phyloP scores from a whole-genome alignment of 106 monocot species.

The Chionographis japonica region DNA sequence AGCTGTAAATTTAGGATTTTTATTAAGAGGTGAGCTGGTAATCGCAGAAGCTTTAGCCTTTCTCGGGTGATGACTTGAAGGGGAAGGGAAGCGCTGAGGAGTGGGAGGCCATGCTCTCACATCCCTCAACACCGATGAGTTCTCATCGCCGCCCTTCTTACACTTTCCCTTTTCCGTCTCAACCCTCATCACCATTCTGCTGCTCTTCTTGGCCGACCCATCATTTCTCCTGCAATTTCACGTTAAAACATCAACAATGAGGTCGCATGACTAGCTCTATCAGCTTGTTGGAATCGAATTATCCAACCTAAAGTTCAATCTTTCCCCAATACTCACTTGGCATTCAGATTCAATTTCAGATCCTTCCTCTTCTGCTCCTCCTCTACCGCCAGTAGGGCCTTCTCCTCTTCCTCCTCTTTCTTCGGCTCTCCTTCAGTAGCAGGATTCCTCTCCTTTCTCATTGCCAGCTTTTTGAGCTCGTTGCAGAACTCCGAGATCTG shows the following conservation, averaged over 20 bases:
- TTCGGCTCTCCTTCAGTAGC: not conserved
- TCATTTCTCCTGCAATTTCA: conserved; percentile 13
- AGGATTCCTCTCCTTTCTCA: conserved; percentile 21
- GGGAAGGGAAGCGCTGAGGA: conserved; percentile 82
- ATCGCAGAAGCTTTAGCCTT: conserved; percentile 16
- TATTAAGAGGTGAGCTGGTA: conserved; percentile 39
- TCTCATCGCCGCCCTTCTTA: conserved; percentile 13
- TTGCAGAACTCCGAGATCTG: conserved; percentile 87
- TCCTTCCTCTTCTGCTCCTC: conserved; percentile 16
- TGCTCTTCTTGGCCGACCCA: conserved; percentile 10
- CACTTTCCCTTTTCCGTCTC: conserved; percentile 12
- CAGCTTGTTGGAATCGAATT: not conserved
- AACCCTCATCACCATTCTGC: conserved; percentile 14
- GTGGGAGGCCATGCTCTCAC: conserved; percentile 81
- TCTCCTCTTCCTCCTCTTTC: conserved; percentile 1
- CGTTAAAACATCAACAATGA: not conserved
- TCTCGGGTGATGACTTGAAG: conserved; percentile 29
- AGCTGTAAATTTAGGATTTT: conserved; percentile 26
- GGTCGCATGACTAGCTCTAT: not conserved
- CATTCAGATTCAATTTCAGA: not conserved
- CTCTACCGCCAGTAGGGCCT: not conserved
- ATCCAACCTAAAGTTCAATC: not conserved
- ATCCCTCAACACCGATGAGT: conserved; percentile 27
- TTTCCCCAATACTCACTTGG: conserved; percentile 6
- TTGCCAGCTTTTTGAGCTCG: conserved; percentile 69